phyloP scores from a whole-genome alignment of 257 asterid genomes.

The Solanum sejunctum region DNA sequence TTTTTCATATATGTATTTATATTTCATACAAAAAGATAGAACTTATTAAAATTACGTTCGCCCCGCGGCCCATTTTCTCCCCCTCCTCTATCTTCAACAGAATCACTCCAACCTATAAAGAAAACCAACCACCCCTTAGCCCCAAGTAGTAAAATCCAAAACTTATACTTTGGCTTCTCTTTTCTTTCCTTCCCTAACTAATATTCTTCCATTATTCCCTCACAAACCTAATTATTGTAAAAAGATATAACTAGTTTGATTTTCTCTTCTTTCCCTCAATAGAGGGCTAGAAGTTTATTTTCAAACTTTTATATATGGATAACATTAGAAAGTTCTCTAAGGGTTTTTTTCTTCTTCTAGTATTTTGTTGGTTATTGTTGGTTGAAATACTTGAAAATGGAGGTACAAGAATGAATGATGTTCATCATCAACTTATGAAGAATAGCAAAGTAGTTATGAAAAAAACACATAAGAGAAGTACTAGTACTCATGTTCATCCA shows the following conservation, averaged over 20 bases:
- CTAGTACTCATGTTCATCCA: background rate
- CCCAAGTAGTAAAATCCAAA: conserved; percentile 34
- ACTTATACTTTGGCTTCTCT: background rate
- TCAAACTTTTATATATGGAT: conserved; percentile 11
- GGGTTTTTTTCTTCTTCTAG: conserved; percentile 17
- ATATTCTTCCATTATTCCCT: background rate
- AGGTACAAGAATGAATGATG: background rate
- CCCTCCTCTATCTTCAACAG: conserved; percentile 22
- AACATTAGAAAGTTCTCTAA: conserved; percentile 5
- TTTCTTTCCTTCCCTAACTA: background rate
- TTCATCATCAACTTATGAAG: conserved; percentile 1
- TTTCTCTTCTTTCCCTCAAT: background rate
- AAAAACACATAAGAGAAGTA: background rate
- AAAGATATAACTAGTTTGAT: background rate
- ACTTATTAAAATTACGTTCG: background rate
- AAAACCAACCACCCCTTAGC: conserved; percentile 22
- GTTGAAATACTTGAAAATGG: conserved; percentile 12
- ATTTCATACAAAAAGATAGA: background rate
- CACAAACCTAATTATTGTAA: background rate
- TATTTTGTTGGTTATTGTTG: conserved; percentile 18
- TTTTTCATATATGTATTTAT: background rate
- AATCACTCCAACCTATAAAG: conserved; percentile 48
- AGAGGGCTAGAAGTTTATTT: background rate
- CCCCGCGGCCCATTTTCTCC: too few species aligned
- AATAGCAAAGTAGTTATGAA: background rate